phyloP scores from a whole-genome alignment of 805 yeast genomes.

The Myxozyma melibiosi region DNA sequence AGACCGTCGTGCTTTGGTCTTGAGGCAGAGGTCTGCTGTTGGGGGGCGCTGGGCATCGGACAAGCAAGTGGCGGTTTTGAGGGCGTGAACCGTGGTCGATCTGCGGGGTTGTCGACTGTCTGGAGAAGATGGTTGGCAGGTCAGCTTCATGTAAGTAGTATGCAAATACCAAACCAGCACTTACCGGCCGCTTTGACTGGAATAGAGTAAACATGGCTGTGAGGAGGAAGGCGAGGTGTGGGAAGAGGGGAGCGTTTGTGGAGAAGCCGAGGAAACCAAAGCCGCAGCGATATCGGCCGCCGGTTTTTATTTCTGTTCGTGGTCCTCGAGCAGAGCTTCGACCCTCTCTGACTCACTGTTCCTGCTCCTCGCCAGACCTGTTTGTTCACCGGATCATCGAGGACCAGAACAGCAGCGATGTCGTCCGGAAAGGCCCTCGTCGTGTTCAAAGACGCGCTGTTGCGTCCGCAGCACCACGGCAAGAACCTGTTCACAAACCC shows the following conservation, averaged over 20 bases:
- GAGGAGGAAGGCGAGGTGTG: background rate
- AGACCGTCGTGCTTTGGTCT: too few relatives aligned
- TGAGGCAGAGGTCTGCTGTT: background rate
- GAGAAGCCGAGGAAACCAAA: background rate
- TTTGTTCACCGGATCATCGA: background rate
- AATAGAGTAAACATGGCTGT: background rate
- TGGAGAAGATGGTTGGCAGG: too few relatives aligned
- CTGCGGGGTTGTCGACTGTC: background rate
- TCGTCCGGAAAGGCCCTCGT: slow-evolving; percentile 22
- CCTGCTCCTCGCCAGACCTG: background rate
- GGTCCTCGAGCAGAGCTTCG: background rate
- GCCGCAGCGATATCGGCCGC: slow-evolving; percentile 20
- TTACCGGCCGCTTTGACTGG: slow-evolving; percentile 16
- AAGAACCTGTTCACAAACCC: slow-evolving; percentile 46
- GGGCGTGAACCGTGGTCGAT: background rate
- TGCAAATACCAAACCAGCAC: background rate
- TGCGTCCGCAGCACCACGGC: slow-evolving; percentile 23
- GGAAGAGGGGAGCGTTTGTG: background rate
- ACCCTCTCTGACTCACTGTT: background rate
- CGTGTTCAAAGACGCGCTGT: slow-evolving; percentile 23
- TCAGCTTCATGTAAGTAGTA: too few relatives aligned
- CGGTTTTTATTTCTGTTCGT: background rate
- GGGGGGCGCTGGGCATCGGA: slow-evolving; percentile 5
- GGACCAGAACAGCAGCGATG: slow-evolving; percentile 9
- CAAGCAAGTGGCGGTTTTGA: background rate